A percentile compares a stretch with the other conserved stretches of the same genome.
Evolutionary conservation across 2,329 filamentous ascomycete genomes (phyloP).

Genomic region (Colletotrichum sp.): DNA sequence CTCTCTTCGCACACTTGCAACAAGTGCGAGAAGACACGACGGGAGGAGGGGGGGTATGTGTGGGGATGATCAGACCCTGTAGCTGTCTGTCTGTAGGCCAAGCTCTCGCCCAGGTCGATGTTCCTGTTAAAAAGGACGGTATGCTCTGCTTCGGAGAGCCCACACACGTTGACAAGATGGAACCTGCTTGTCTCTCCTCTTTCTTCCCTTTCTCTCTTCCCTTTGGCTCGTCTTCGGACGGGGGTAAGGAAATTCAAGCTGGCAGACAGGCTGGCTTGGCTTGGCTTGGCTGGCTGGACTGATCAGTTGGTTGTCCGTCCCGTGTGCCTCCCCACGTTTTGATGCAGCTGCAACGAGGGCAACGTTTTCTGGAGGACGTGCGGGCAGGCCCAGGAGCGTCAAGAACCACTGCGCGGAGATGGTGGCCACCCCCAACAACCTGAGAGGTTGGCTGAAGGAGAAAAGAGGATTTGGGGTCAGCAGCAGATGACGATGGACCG

Average conservation of each 20-base stretch:
- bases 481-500: not conserved
- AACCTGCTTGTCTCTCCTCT: not conserved
- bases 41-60: not conserved
- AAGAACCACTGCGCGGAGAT: not conserved
- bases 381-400: not conserved
- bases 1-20: not conserved
- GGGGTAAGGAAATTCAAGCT: not conserved
- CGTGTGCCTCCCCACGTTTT: constrained; percentile 2
- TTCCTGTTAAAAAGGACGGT: constrained; percentile 19
- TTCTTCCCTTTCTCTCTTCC: not conserved
- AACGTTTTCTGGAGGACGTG: not conserved
- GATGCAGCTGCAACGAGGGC: constrained; percentile 2
- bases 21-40: not conserved
- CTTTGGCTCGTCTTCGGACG: not conserved
- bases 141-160: constrained; percentile 7
- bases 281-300: not conserved
- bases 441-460: not conserved
- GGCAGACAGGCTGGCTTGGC: not conserved
- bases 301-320: not conserved
- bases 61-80: not conserved
- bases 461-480: not conserved
- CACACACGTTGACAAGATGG: not conserved
- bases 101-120: constrained; percentile 7
- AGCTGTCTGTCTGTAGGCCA: not conserved
- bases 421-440: not conserved